A percentile compares a stretch with the other conserved stretches of the same genome.
Evolutionary conservation across 305 asterid species (phyloP).

Genomic region (Caryopteris hybrid): DNA sequence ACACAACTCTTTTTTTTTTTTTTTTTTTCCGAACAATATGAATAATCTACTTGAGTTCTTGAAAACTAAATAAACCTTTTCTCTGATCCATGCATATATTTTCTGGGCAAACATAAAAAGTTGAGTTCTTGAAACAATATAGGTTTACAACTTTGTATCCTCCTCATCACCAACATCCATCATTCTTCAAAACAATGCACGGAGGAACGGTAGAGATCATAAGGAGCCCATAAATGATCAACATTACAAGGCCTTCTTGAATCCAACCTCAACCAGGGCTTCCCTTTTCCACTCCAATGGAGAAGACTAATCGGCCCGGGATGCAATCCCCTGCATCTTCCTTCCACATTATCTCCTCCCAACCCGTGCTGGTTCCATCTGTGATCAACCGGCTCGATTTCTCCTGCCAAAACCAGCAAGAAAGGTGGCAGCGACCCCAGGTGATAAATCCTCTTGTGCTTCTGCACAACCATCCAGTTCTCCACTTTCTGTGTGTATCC

Average conservation of each 20-base stretch:
- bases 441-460: constrained; percentile 48
- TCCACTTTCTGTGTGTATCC: constrained; percentile 45
- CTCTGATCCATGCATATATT: too few species aligned
- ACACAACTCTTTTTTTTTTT: too few species aligned
- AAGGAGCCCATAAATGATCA: constrained; percentile 51
- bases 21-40: too few species aligned
- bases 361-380: constrained; percentile 73
- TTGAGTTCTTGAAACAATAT: too few species aligned
- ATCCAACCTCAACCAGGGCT: constrained; percentile 62
- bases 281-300: constrained; percentile 49
- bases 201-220: constrained; percentile 40
- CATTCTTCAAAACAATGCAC: constrained; percentile 36
- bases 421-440: constrained; percentile 72
- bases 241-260: constrained; percentile 45
- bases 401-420: constrained; percentile 57
- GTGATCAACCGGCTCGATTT: constrained; percentile 47
- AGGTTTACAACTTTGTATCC: too few species aligned
- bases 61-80: too few species aligned
- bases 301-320: constrained; percentile 36
- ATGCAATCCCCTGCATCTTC: constrained; percentile 32
- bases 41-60: too few species aligned
- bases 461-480: constrained; percentile 68
- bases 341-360: constrained; percentile 31
- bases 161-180: background rate
- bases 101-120: too few species aligned